Evolutionary conservation across 2,329 filamentous ascomycete species (phyloP), one percentile per base, ranked within the genome.

Genomic region (Colletotrichum horii): DNA sequence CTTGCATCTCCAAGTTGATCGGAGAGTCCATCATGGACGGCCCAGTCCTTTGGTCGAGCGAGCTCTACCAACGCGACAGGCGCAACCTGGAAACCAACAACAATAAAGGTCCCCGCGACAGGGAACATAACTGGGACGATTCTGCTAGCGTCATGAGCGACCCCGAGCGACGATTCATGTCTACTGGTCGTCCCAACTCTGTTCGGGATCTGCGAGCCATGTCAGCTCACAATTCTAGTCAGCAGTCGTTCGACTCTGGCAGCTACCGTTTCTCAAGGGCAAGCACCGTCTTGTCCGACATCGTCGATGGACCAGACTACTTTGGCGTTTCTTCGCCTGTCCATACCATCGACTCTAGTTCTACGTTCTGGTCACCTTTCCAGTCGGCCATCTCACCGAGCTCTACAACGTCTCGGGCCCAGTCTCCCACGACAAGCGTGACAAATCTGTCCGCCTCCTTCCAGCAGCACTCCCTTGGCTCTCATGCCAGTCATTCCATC

Each of bases 361-460:
- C 92, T 19, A 97, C 95, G 0, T 97, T 96, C 82, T 98, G 96
- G 95, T 98, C 96, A 4, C 95, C 95, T 0, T 96, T 96, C 79
- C 93, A 95, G 75, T 92, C 92, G 0, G 88, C 91, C 1, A 90
- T 93, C 76, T 92, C 94, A 2, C 90, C 92, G 0, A 82, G 93
- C 85, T 82, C 95, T 82, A 85, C 89, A 83, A 82, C 89, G 0
- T 91, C 91, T 1, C 86, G 91, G 70, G 88, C 89, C 1, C 91
- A 92, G 75, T 93, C 92, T 8, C 91, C 92, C 1, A 91, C 90
- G 0, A 91, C 91, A 3, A 93, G 91, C 78, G 83, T 92, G 52
- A 89, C 90, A 9, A 93, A 91, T 78, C 81, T 91, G 3, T 90
- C 89, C 0, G 85, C 86, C 24, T 87, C 88, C 2, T 88, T 89